Evolutionary conservation across 1,139 yeast genomes (phyloP), one percentile per base, ranked within the genome.

Genomic region (Taphrina wiesneri): DNA sequence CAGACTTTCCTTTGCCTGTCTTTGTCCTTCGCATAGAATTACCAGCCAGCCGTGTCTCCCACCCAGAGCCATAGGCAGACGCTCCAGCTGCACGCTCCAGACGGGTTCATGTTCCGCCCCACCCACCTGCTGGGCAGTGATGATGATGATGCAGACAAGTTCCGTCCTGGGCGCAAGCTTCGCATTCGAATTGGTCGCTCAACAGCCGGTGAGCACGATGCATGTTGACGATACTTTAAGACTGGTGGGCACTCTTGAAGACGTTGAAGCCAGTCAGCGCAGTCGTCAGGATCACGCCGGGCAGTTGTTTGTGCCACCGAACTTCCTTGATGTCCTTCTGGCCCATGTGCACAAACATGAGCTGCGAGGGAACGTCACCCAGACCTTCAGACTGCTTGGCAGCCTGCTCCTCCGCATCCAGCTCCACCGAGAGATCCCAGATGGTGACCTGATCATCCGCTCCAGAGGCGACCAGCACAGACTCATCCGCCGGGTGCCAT

Each of bases 371-470:
- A 71, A 93, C 90, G 73, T 89, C 96, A 71, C 86, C 87, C 72
- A 93, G 81, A 72, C 90, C 97, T 73, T 86, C 86, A 43, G 84
- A 80, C 70, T 81, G 80, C 73, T 84, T 81, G 78, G 90, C 96
- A 73, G 87, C 88, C 70, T 90, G 87, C 77, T 91, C 97, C 76
- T 91, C 97, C 75, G 91, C 97, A 77, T 91, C 97, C 7, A 97
- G 97, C 79, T 91, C 97, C 26, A 91, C 97, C 7, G 97, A 93
- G 75, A 91, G 82, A 80, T 91, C 97, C 99, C 99, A 93, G 70
- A 93, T 80, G 0, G 98, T 91, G 7, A 93, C 98, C 13, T 98
- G 93, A 75, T 90, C 90, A 77, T 95, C 99, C 76, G 92, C 98
- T 0, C 96, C 90, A 4, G 96, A 91, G 25, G 93, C 98, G 1